Base-by-base conservation (phyloP, 2,329 filamentous ascomycete species). In the Colletotrichum limetticola region DNA sequence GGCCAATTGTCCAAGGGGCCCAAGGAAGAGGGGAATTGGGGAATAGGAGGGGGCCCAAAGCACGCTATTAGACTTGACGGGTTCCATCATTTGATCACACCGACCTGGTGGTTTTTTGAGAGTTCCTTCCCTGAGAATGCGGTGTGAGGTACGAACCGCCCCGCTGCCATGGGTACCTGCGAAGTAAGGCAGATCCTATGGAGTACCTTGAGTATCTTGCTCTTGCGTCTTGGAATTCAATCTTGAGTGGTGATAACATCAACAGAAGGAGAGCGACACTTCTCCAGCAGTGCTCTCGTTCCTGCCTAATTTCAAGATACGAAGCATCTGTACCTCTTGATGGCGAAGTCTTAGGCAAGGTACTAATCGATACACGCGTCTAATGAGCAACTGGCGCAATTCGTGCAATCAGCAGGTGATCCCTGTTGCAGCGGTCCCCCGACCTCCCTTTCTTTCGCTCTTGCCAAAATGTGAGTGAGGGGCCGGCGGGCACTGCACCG, bases 81-180 rank as follows among this genome's bases (percentile, higher is more conserved):
- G 66, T 70, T 70, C 66, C 66, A 65, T 65, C 66, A 65, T 65
- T 65, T 72, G 60, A 69, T 65, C 70, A 72, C 70, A 72, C 70
- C 70, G 70, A 35, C 52, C 26, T 52, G 56, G 46, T 28, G 57
- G 57, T 24, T 37, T 32, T 37, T n/a, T 12, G 30, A 37, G 32
- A 32, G 55, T 32, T 28, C 30, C 49, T 22, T 56, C 52, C 12
- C 53, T 11, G 60, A 32, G 60, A 16, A 63, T 63, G 60, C 60
- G 60, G 60, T 63, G 60, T 69, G 69, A 60, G 49, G 55, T 70
- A 49, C 19, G 42, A 49, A 49, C 42, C 14, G 16, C 37, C 42
- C 42, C 42, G 42, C 42, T 22, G 19, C 19, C 42, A 49, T 22
- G 19, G 42, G 42, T 49, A 49, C 42, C 37, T 42, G 37, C 37